Evolutionary conservation across 495 filamentous ascomycete species (phyloP), one percentile per base, ranked within the genome.

Genomic region (Penicillium maclennaniae): DNA sequence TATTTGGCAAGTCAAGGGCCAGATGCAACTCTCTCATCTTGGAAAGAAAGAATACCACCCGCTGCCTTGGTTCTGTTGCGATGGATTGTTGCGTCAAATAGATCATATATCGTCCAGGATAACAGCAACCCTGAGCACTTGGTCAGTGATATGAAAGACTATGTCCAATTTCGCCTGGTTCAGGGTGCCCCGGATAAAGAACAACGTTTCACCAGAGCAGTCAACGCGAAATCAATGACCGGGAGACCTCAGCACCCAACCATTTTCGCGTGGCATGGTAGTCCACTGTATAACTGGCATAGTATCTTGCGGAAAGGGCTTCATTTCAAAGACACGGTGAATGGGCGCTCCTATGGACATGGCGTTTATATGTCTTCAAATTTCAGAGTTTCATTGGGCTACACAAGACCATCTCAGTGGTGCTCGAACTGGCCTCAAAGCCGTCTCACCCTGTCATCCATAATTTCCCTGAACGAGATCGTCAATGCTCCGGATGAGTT

Each of bases 111-210:
- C 49, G 75, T 89, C 43, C 84, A 91, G 56, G 80, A 87, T 40
- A 79, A 83, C 53, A 70, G 73, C 16, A 49, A 74, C 17, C 59
- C 58, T 12, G 65, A 71, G 36, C 53, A 90, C 48, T 79, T 79
- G 15, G 78, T 95, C 12, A 70, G 66, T 7, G 87, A 84, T 0
- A 85, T 95, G 75, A 58, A 72, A 0, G 78, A 76, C 1, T 95
- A 84, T 77, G 66, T 88, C 21, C 89, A 96, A 64, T 97, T 96
- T 60, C 79, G 88, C 36, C 88, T 96, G 53, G 85, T 87, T 1
- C 92, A 95, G 76, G 92, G 92, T 14, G 85, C 91, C 1, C 89
- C 89, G 1, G 92, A 96, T 64, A 96, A 92, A 62, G 92, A 97
- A 61, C 75, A 86, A 37, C 79, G 83, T n/a, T 96, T 97, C 63